Evolutionary conservation across 1,284 basidiomycete genomes (phyloP), one percentile per base, ranked within the genome.

Genomic region (Apiotrichum laibachii): DNA sequence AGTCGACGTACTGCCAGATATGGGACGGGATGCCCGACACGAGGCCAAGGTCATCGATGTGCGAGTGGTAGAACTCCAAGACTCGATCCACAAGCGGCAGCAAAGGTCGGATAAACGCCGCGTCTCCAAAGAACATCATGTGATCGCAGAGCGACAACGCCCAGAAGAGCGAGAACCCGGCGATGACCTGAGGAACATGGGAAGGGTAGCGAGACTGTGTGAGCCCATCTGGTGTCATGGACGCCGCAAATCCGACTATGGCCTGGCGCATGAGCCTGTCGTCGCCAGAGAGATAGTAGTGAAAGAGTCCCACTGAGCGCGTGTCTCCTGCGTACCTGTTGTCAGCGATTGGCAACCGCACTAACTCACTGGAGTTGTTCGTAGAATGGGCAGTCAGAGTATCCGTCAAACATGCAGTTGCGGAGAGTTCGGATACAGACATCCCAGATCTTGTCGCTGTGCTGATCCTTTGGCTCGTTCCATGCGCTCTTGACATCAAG

Each of bases 401-500:
- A 71, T 11, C 64, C 69, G 45, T 71, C 69, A 56, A 69, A 66
- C 63, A 69, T 67, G 50, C 69, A 71, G 48, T 71, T 71, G 35
- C 69, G 50, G 62, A 71, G 53, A 6, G 69, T 71, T 21, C 69
- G 51, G 8, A 68, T 56, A 6, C 63, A 61, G 7, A 71, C 59
- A 39, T 69, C 67, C 61, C 64, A 67, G 5, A 71, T 69, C 35
- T 59, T 58, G 9, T 62, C 49, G n/a, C 43, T 56, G 39, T 63
- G 53, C 26, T 42, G 44, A n/a, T 63, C 60, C n/a, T n/a, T n/a
- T 18, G 50, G 54, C 10, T 31, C n/a, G n/a, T 57, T 39, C 67
- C 67, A 71, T 10, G 31, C 42, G 0, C 55, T 65, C 52, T 68
- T 67, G 16, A 64, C 61, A n/a, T 44, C 59, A 31, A 71, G 34